Evolutionary conservation across 2,329 filamentous ascomycete genomes (phyloP).

Genomic region (Penicillium sp.): DNA sequence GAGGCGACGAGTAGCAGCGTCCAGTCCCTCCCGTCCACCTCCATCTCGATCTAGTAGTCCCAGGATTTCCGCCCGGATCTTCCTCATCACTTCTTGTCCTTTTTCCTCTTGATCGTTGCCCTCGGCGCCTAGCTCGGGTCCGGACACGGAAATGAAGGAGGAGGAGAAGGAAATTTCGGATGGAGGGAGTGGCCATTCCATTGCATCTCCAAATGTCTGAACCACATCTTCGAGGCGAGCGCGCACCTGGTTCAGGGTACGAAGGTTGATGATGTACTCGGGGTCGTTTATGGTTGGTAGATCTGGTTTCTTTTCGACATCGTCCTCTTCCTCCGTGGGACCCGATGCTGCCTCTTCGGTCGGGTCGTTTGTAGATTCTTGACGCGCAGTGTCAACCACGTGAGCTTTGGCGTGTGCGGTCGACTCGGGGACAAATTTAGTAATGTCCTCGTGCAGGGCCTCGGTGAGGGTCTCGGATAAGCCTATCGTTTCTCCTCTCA

Average conservation of each 20-base stretch:
- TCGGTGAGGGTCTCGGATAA: constrained; percentile 73
- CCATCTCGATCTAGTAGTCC: constrained; percentile 55
- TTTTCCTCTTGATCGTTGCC: constrained; percentile 74
- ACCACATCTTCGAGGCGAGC: constrained; percentile 82
- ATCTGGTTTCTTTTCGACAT: constrained; percentile 1
- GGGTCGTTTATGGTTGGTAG: constrained; percentile 44
- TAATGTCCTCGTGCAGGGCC: constrained; percentile 63
- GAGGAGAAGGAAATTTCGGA: constrained; percentile 78
- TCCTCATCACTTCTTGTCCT: constrained; percentile 71
- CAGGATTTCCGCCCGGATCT: constrained; percentile 60
- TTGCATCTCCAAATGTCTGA: constrained; percentile 85
- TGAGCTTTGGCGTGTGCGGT: background rate
- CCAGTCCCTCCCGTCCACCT: constrained; percentile 59
- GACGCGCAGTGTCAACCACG: constrained; percentile 2
- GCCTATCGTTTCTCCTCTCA: constrained; percentile 81
- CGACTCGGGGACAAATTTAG: constrained; percentile 58
- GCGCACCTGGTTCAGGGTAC: constrained; percentile 75
- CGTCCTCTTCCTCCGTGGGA: background rate
- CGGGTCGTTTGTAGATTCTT: background rate
- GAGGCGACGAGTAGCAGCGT: constrained; percentile 64
- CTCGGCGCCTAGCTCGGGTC: constrained; percentile 64
- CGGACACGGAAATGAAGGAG: constrained; percentile 84
- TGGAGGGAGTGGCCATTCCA: constrained; percentile 89
- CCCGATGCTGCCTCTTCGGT: constrained; percentile 3
- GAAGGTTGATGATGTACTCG: constrained; percentile 68